Evolutionary conservation across 192 early-diverging fungal species (phyloP).

Genomic region (Coemansia sp.): DNA sequence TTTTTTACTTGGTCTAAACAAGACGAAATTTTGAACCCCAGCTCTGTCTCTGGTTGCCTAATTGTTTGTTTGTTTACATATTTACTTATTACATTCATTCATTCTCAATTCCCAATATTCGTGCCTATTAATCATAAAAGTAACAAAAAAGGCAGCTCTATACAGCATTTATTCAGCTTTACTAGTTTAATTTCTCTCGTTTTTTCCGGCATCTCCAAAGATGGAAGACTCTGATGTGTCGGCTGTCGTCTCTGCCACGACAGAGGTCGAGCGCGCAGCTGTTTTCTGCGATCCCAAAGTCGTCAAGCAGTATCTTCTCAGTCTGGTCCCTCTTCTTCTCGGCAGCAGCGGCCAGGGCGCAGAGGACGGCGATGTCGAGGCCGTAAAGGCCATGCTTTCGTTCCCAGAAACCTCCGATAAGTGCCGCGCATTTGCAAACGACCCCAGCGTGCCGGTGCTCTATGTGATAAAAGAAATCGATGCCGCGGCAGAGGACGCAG

Average conservation of each 20-base stretch:
- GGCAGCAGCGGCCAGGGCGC: slow-evolving; percentile 39
- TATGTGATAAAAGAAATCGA: slow-evolving; percentile 78
- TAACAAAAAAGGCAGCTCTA: too few species aligned
- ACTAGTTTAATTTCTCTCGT: background rate
- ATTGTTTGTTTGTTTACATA: too few species aligned
- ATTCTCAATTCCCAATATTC: too few species aligned
- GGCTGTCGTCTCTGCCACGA: slow-evolving; percentile 7
- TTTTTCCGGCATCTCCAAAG: background rate
- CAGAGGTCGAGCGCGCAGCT: slow-evolving; percentile 18
- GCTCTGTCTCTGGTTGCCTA: too few species aligned
- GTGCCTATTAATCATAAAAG: too few species aligned
- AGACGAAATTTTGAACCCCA: too few species aligned
- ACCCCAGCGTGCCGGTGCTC: slow-evolving; percentile 65
- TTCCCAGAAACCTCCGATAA: slow-evolving; percentile 69
- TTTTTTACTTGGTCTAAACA: too few species aligned
- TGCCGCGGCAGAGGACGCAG: slow-evolving; percentile 7
- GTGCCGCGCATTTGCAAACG: slow-evolving; percentile 73
- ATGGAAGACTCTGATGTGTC: slow-evolving; percentile 36
- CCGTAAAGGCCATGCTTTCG: slow-evolving; percentile 59
- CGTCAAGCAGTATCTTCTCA: slow-evolving; percentile 67
- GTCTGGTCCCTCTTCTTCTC: slow-evolving; percentile 69
- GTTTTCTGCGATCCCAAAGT: slow-evolving; percentile 58
- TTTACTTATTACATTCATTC: too few species aligned
- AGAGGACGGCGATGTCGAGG: slow-evolving; percentile 53
- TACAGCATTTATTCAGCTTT: background rate